Conservation (phyloP, 208 protist species). For the Herpetomonas samuelpessoai region DNA sequence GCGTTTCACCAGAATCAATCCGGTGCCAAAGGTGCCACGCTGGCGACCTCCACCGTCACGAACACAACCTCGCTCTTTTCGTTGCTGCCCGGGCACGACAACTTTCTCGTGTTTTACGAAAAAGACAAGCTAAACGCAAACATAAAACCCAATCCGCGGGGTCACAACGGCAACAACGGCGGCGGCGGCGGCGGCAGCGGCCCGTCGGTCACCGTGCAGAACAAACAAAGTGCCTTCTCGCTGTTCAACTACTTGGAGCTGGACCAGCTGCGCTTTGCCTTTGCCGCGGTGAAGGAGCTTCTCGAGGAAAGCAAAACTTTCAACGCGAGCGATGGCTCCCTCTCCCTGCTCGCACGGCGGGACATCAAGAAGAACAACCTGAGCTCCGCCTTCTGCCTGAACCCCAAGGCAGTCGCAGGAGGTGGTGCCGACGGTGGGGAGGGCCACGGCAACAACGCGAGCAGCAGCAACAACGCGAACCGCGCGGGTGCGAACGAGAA, state of each 20-base stretch:
- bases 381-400: conserved; percentile 22
- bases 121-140: conserved; percentile 29
- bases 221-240: neutral
- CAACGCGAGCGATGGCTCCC: conserved; percentile 47
- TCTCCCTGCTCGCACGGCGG: conserved; percentile 53
- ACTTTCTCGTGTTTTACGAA: conserved; percentile 79
- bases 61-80: conserved; percentile 65
- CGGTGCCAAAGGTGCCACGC: neutral
- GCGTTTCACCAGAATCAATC: neutral
- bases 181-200: neutral
- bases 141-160: too few relatives aligned
- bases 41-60: conserved; percentile 25
- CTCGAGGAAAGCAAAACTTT: conserved; percentile 54
- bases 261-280: conserved; percentile 74
- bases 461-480: neutral
- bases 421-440: conserved; percentile 5
- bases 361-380: conserved; percentile 73
- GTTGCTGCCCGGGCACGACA: conserved; percentile 49
- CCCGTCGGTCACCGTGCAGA: neutral
- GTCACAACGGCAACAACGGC: too few relatives aligned
- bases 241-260: conserved; percentile 68
- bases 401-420: conserved; percentile 1
- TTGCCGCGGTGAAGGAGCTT: conserved; percentile 64
- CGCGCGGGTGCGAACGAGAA: neutral
- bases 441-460: conserved; percentile 5